A percentile compares a stretch with the other conserved stretches of the same genome.
Evolutionary conservation across 495 filamentous ascomycete genomes (phyloP).

Genomic region (Penicillium pulvis): DNA sequence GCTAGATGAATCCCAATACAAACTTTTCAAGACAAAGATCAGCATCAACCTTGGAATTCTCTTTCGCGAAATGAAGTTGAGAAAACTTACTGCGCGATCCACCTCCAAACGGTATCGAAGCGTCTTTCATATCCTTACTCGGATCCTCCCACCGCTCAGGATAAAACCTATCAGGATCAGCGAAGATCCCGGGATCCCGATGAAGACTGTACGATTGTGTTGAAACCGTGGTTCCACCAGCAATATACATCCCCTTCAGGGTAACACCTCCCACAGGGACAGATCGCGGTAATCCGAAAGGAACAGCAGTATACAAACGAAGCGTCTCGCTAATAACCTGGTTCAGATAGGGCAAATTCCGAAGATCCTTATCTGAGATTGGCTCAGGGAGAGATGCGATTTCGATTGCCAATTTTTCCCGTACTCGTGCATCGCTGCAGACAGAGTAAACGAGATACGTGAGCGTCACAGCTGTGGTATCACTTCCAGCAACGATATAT

Average conservation of each 20-base stretch:
- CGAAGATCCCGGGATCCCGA: constrained; percentile 33
- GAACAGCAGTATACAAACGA: constrained; percentile 53
- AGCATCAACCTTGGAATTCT: too few species aligned
- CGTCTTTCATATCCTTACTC: constrained; percentile 54
- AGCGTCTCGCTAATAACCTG: constrained; percentile 52
- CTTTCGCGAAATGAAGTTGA: too few species aligned
- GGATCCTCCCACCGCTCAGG: constrained; percentile 44
- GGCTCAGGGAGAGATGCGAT: constrained; percentile 35
- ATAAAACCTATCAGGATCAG: constrained; percentile 42
- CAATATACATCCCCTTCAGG: constrained; percentile 33
- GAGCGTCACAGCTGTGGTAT: constrained; percentile 50
- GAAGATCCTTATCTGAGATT: constrained; percentile 38
- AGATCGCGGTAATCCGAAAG: constrained; percentile 43
- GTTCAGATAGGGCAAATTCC: constrained; percentile 43
- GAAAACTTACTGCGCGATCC: constrained; percentile 42
- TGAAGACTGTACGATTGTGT: constrained; percentile 50
- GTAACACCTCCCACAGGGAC: constrained; percentile 31
- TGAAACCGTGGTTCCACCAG: constrained; percentile 32
- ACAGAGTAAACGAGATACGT: constrained; percentile 47
- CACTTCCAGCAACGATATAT: constrained; percentile 55
- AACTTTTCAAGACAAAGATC: constrained; percentile 24
- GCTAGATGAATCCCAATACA: constrained; percentile 43
- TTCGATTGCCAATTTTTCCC: constrained; percentile 44
- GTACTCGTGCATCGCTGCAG: constrained; percentile 30
- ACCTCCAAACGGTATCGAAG: constrained; percentile 55